Evolutionary conservation across 805 yeast species (phyloP).

Genomic region (Starmera pachycereana): DNA sequence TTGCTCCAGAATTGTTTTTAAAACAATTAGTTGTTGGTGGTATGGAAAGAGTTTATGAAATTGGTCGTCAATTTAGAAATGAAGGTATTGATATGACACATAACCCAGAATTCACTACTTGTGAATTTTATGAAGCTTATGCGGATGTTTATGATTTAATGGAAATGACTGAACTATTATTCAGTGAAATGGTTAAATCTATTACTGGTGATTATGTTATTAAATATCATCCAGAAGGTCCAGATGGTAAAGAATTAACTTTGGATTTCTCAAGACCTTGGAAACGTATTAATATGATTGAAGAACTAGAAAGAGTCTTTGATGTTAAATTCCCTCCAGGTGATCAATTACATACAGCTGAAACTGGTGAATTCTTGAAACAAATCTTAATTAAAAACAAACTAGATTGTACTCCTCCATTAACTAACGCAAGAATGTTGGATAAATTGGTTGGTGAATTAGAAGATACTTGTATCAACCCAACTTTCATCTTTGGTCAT

Average conservation of each 20-base stretch:
- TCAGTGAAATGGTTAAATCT: slow-evolving; percentile 95
- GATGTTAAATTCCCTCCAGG: slow-evolving; percentile 93
- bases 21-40: slow-evolving; percentile 98
- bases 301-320: slow-evolving; percentile 80
- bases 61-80: slow-evolving; percentile 97
- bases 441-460: slow-evolving; percentile 96
- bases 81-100: slow-evolving; percentile 99
- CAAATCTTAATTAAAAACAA: slow-evolving; percentile 67
- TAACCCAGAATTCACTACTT: slow-evolving; percentile 97
- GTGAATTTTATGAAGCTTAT: slow-evolving; percentile 97
- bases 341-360: slow-evolving; percentile 86
- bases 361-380: slow-evolving; percentile 86
- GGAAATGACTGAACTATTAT: slow-evolving; percentile 83
- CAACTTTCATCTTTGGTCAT: slow-evolving; percentile 96
- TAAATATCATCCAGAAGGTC: slow-evolving; percentile 89
- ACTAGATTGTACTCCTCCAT: slow-evolving; percentile 81
- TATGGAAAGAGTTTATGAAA: slow-evolving; percentile 95
- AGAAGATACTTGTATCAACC: slow-evolving; percentile 91
- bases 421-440: slow-evolving; percentile 97
- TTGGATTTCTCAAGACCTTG: slow-evolving; percentile 93
- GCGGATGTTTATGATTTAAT: slow-evolving; percentile 95
- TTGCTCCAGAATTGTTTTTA: slow-evolving; percentile 95
- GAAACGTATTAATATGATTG: slow-evolving; percentile 98
- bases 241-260: slow-evolving; percentile 67
- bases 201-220: slow-evolving; percentile 85